Conservation (phyloP, 2,329 filamentous ascomycete species). For the Drechslerella coelobrocha region DNA sequence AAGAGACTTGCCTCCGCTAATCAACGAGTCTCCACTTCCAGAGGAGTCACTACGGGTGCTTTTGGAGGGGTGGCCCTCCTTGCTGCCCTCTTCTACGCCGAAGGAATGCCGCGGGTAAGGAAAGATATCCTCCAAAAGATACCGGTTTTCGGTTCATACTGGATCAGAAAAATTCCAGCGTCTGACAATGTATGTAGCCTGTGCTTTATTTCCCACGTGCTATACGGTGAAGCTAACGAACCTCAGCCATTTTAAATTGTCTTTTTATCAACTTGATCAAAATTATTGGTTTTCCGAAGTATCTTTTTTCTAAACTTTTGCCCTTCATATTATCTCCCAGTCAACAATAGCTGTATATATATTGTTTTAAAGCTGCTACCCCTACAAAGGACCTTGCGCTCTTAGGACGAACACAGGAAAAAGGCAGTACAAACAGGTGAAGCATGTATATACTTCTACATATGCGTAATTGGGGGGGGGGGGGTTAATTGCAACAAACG, state of each 20-base stretch:
- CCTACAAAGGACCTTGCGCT: too few relatives aligned
- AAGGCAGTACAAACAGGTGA: too few relatives aligned
- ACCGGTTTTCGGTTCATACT: constrained; percentile 54
- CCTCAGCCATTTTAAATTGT: neutral
- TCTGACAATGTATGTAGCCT: constrained; percentile 54
- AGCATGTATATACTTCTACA: too few relatives aligned
- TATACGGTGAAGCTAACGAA: neutral
- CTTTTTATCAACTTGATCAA: too few relatives aligned
- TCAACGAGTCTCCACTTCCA: constrained; percentile 15
- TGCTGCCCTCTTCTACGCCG: constrained; percentile 52
- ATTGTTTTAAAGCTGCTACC: too few relatives aligned
- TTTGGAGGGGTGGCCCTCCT: constrained; percentile 54
- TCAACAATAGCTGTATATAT: too few relatives aligned
- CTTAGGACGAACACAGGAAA: too few relatives aligned
- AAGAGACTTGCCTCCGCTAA: constrained; percentile 8
- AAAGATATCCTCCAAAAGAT: constrained; percentile 54
- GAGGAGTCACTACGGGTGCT: constrained; percentile 50
- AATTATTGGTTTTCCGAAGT: too few relatives aligned
- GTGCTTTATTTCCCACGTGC: neutral
- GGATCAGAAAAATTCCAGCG: constrained; percentile 52
- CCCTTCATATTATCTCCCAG: neutral
- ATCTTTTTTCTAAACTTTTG: too few relatives aligned
- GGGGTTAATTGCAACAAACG: neutral
- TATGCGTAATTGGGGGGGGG: too few relatives aligned
- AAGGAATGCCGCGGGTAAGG: constrained; percentile 54